Evolutionary conservation across 1,284 basidiomycete species (phyloP).

Genomic region (Boletellus deceptivus): DNA sequence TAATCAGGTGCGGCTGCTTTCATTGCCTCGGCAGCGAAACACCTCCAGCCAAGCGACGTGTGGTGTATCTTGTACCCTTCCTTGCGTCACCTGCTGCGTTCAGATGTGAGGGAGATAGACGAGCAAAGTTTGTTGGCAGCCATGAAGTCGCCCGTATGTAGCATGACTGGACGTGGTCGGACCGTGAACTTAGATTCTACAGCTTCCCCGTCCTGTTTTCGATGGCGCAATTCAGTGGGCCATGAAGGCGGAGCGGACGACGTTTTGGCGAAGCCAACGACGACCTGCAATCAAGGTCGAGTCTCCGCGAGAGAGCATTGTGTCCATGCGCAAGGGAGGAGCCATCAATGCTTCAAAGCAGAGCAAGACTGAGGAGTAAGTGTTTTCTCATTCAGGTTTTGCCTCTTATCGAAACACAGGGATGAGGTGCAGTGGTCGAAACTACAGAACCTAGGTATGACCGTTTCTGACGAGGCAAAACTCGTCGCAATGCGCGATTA

Average conservation of each 20-base stretch:
- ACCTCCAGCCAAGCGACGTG: conserved; percentile 80
- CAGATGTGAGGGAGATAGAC: conserved; percentile 79
- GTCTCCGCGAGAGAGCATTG: conserved; percentile 66
- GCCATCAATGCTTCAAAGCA: conserved; percentile 44
- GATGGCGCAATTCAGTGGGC: conserved; percentile 89
- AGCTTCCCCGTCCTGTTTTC: conserved; percentile 80
- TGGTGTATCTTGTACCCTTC: conserved; percentile 98
- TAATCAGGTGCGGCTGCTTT: conserved; percentile 77
- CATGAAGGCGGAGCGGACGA: conserved; percentile 69
- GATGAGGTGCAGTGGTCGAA: conserved; percentile 74
- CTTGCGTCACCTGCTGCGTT: conserved; percentile 80
- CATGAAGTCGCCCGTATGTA: conserved; percentile 74
- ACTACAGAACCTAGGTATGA: conserved; percentile 82
- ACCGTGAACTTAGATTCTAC: conserved; percentile 4
- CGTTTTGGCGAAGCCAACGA: conserved; percentile 70
- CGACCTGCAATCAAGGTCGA: conserved; percentile 51
- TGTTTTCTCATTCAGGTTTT: conserved; percentile 5
- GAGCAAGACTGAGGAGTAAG: conserved; percentile 74
- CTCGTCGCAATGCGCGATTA: conserved; percentile 85
- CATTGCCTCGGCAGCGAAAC: conserved; percentile 79
- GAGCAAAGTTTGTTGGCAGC: conserved; percentile 73
- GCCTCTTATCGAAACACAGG: conserved; percentile 37
- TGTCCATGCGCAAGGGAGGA: conserved; percentile 55
- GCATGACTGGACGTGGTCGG: conserved; percentile 2
- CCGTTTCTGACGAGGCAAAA: conserved; percentile 74